Base-by-base conservation (phyloP, 768 basidiomycete genomes). In the Gelatoporia subvermispora region DNA sequence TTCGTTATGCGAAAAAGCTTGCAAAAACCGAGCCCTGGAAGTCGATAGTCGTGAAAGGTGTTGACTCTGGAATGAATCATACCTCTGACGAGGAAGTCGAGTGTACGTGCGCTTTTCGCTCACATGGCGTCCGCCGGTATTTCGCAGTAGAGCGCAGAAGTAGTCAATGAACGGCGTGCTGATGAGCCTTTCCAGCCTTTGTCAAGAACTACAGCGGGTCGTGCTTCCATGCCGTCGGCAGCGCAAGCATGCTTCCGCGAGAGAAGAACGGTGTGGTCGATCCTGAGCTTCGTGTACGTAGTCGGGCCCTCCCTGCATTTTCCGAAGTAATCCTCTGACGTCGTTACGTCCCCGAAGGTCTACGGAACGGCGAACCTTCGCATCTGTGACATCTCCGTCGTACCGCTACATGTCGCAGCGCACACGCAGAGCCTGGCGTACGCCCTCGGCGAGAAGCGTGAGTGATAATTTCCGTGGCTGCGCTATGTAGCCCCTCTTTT, bases 211-310 rank as follows among this genome's bases (percentile, higher is more conserved):
- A 16, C 36, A 17, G 11, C 15, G 17, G 8, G 17, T 37, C 45
- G 17, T 37, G 45, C 34, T 46, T 20, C 21, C 45, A 69, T 43
- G 54, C 72, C 15, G 58, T 65, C 25, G 73, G 71, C 15, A 65
- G 67, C 0, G 65, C 65, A 45, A 68, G 68, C 11, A 68, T 76
- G 62, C 60, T 75, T 28, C 74, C 72, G 15, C 53, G 50, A 28
- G 63, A 66, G 16, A 54, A 67, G 22, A 57, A 56, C 20, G 72
- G 72, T 3, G 72, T 73, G 18, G 72, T 75, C 8, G 66, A 71
- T 43, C 43, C 56, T n/a, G 41, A 59, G 21, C 58, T 72, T 11
- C 59, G 60, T 48, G 71, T 72, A 36, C 18, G 46, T 45, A 17
- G 9, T 43, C 13, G 25, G 11, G 24, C 22, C 24, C n/a, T n/a